Evolutionary conservation across 1,139 yeast genomes (phyloP), one percentile per base, ranked within the genome.

Genomic region (Zygoascus meyerae): DNA sequence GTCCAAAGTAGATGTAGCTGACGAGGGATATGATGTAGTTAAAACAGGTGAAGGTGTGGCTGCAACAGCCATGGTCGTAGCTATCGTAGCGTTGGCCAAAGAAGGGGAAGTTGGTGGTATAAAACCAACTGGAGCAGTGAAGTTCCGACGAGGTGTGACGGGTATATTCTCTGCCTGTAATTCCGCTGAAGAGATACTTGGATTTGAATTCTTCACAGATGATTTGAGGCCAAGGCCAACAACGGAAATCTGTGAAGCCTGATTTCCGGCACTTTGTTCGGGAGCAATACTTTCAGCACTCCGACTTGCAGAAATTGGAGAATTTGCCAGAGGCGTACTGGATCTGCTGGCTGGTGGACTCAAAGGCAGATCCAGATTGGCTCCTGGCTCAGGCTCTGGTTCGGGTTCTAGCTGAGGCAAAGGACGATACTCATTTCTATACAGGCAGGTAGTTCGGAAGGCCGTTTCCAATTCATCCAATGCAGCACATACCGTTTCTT

Each of bases 1-100:
- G 33, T 60, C 64, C 15, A 61, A 48, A 2, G 64, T 59, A 1
- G 64, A 61, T 2, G 61, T 55, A 1, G 64, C 57, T n/a, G 58
- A 52, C 2, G 55, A 48, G 15, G 41, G 45, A 26, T 40, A 16
- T 21, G 42, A 43, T 6, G 33, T 7, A 14, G 30, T 21, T 7
- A 37, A n/a, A 12, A 29, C 34, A 5, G 43, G 34, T 14, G 34
- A 21, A 2, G 42, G 39, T 14, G 45, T 46, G 12, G 37, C 28
- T 10, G 42, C 46, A 6, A 32, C 32, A 1, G 45, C 41, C 26
- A 30, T 31, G 8, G 39, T 41, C 10, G 39, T 31, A 2, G 42
- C 40, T n/a, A 45, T 38, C 1, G 48, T 40, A 30, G 45, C 41
- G 12, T 29, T 29, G 6, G 48, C 38, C 6, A 33, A n/a, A 8